Conservation (phyloP, 2,329 filamentous ascomycete genomes). For the Nemania sp. region DNA sequence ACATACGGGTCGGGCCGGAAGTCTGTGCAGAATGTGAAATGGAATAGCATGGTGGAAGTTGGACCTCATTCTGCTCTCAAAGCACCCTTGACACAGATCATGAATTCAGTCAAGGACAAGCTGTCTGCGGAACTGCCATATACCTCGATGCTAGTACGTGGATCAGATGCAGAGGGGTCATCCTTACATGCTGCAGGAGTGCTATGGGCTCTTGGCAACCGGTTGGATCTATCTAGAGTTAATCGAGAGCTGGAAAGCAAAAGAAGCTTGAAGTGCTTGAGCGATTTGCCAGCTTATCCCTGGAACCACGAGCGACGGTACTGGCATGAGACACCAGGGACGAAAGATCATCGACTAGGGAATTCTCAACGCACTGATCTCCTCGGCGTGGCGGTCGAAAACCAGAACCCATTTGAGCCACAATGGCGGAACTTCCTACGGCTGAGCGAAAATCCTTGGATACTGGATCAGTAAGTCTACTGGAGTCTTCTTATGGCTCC, state of each 20-base stretch:
- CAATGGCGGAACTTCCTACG: conserved; percentile 49
- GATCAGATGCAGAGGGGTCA: not conserved
- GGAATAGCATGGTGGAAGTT: conserved; percentile 34
- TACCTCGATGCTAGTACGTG: not conserved
- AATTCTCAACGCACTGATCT: conserved; percentile 32
- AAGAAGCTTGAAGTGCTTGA: not conserved
- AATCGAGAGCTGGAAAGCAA: not conserved
- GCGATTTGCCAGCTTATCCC: not conserved
- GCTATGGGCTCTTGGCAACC: not conserved
- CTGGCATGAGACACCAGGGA: conserved; percentile 42
- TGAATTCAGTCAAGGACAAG: not conserved
- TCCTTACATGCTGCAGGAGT: not conserved
- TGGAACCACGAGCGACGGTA: conserved; percentile 31
- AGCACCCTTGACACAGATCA: conserved; percentile 16
- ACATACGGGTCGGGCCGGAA: not conserved
- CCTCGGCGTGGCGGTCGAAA: conserved; percentile 27
- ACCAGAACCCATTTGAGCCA: conserved; percentile 28
- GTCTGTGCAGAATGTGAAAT: not conserved
- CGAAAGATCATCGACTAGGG: conserved; percentile 33
- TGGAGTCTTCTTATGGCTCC: too few species aligned
- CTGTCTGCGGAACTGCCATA: conserved; percentile 11
- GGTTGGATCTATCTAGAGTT: not conserved
- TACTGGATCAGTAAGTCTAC: conserved; percentile 47
- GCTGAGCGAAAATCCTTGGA: conserved; percentile 46
- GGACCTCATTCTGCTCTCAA: conserved; percentile 35